These are phyloP conservation scores for Tylopilus subfusipes DNA, from an alignment of 768 basidiomycete genomes.

Conservation along the genomic window DNA sequence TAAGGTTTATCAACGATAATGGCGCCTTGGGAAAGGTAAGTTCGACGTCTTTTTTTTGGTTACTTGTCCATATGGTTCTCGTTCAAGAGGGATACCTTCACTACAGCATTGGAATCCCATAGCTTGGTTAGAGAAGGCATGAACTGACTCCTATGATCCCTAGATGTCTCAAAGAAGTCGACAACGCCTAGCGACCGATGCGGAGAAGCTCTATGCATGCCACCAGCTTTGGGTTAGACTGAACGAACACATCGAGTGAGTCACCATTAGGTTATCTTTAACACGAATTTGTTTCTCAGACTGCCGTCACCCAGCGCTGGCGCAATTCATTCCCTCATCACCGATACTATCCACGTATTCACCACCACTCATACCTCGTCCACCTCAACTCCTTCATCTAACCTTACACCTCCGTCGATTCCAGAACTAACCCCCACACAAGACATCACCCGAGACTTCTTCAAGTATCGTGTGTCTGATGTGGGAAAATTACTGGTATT, in stretches of 20 bases:
- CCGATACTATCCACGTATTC: conserved; percentile 65
- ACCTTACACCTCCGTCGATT: conserved; percentile 29
- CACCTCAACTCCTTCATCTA: conserved; percentile 12
- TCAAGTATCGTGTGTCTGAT: conserved; percentile 63
- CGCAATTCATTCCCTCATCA: conserved; percentile 58
- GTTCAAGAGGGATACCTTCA: not conserved
- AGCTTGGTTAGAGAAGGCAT: not conserved
- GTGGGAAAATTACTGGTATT: conserved; percentile 67
- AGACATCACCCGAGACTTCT: conserved; percentile 82
- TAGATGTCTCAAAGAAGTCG: conserved; percentile 82
- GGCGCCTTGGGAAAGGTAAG: conserved; percentile 70
- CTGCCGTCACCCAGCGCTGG: conserved; percentile 40
- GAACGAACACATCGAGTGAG: conserved; percentile 65
- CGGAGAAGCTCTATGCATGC: conserved; percentile 81
- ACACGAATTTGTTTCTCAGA: not conserved
- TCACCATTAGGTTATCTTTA: not conserved
- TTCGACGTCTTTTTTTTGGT: not conserved
- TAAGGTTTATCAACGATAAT: conserved; percentile 86
- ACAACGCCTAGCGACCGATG: conserved; percentile 72
- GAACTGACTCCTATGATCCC: conserved; percentile 4
- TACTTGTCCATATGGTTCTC: not conserved
- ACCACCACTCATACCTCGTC: conserved; percentile 43
- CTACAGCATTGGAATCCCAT: not conserved
- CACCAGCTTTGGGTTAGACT: conserved; percentile 79
- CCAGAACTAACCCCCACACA: conserved; percentile 52